phyloP scores from a whole-genome alignment of 805 yeast genomes.

The Metschnikowia dekortorum region DNA sequence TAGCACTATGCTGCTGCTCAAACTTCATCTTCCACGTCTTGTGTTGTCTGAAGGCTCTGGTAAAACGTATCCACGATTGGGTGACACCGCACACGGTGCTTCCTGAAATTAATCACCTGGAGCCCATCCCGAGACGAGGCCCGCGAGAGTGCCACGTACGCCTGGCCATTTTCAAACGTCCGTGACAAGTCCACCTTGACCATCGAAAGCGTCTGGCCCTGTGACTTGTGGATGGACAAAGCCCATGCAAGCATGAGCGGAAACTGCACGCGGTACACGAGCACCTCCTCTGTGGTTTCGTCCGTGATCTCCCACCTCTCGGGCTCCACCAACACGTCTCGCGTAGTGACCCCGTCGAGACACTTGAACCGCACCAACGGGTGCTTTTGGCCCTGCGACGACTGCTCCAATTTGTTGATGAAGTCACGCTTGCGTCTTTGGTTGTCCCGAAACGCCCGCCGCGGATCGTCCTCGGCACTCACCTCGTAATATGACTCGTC shows the following conservation, averaged over 20 bases:
- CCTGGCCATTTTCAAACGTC: constrained; percentile 78
- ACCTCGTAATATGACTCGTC: background rate
- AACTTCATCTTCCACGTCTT: constrained; percentile 4
- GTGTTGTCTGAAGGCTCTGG: constrained; percentile 24
- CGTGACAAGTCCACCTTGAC: constrained; percentile 64
- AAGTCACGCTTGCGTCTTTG: constrained; percentile 46
- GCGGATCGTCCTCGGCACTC: background rate
- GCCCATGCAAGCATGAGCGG: constrained; percentile 81
- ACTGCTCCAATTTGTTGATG: constrained; percentile 37
- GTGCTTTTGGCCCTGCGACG: constrained; percentile 44
- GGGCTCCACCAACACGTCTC: constrained; percentile 76
- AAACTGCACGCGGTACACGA: constrained; percentile 50
- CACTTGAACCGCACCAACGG: constrained; percentile 78
- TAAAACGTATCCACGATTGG: constrained; percentile 14
- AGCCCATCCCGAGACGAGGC: constrained; percentile 37
- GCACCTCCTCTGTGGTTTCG: constrained; percentile 52
- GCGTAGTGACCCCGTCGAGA: constrained; percentile 59
- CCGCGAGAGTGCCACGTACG: constrained; percentile 77
- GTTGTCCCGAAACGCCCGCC: constrained; percentile 16
- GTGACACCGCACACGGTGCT: constrained; percentile 14
- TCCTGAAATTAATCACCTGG: constrained; percentile 16
- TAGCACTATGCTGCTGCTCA: too few relatives aligned
- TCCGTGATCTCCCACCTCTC: constrained; percentile 82
- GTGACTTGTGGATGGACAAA: constrained; percentile 77
- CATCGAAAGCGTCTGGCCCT: constrained; percentile 74